Evolutionary conservation across 176 grass and related monocot species (phyloP), one percentile per base, ranked within the genome.

Genomic region (Musa troglodytarum): DNA sequence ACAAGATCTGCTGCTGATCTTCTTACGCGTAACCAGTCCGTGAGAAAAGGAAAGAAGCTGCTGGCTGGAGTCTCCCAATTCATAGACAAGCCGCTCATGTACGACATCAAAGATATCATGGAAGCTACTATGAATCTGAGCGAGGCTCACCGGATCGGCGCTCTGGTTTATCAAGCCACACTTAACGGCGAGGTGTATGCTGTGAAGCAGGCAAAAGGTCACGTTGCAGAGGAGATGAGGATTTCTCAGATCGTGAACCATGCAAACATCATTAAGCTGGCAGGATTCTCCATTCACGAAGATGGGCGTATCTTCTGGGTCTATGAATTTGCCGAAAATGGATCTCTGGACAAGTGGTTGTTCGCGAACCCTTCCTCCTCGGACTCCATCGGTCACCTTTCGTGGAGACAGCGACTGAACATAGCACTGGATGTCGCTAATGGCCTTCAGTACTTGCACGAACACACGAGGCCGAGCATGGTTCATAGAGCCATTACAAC

Each of bases 401-500:
- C 81, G 16, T 88, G 89, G 89, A 65, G 51, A 9, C 89, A 84
- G 50, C 70, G 89, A 61, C 68, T 92, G 80, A 14, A 79, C 72
- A 80, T 92, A 19, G 86, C 83, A n/a, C 72, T 86, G 71, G 89
- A 88, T 77, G 72, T 92, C 54, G 89, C 89, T 1, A 88, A 83
- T 58, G 85, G 86, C 14, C 76, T 92, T 10, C 86, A 88, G 1
- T 92, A 92, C 83, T 81, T 92, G 86, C 89, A 88, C 89, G 89
- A 92, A 62, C 89, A 92, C 89, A 92, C 89, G 50, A 86, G 85
- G 65, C 89, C 78, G 53, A 92, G 89, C 81, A 86, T 92, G 74
- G 89, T 86, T 29, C 89, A 88, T 75, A 66, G 86, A n/a, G 86
- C 80, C 81, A 72, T 92, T 72, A 83, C 79, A 2, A 75, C 86